Conservation (phyloP, 2,329 filamentous ascomycete genomes). For the Colletotrichum kahawae region DNA sequence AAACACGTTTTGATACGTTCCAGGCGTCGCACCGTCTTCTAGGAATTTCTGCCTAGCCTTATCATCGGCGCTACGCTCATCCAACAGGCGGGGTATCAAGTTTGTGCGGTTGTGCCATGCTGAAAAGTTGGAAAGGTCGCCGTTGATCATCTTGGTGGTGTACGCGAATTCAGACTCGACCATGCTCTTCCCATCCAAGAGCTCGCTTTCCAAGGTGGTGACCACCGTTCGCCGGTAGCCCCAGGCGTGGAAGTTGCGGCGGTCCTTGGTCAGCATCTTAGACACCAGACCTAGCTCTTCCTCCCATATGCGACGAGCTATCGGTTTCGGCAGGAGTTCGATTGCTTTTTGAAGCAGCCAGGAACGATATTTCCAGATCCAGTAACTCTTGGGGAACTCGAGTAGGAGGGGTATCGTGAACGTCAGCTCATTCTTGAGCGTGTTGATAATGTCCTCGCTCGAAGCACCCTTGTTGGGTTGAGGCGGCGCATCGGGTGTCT, state of each 20-base stretch:
- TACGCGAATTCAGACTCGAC: slow-evolving; percentile 85
- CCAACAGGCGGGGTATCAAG: slow-evolving; percentile 77
- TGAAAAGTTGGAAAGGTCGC: slow-evolving; percentile 93
- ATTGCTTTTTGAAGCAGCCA: slow-evolving; percentile 83
- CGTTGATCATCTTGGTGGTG: slow-evolving; percentile 84
- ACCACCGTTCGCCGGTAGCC: slow-evolving; percentile 85
- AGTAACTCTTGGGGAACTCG: slow-evolving; percentile 95
- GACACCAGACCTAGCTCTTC: slow-evolving; percentile 81
- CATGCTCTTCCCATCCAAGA: slow-evolving; percentile 64
- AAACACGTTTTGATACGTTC: too few relatives aligned
- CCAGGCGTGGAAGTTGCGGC: slow-evolving; percentile 96
- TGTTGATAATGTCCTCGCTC: slow-evolving; percentile 22
- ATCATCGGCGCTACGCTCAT: slow-evolving; percentile 70
- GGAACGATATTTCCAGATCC: slow-evolving; percentile 96
- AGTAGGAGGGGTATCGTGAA: slow-evolving; percentile 87
- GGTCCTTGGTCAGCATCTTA: slow-evolving; percentile 88
- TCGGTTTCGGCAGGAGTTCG: slow-evolving; percentile 58
- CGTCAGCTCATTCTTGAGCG: slow-evolving; percentile 71
- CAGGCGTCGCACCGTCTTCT: slow-evolving; percentile 61
- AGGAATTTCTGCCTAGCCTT: slow-evolving; percentile 71
- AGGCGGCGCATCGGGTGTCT: slow-evolving; percentile 29
- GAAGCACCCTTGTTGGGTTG: not conserved
- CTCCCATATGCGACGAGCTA: slow-evolving; percentile 75
- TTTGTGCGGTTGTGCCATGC: slow-evolving; percentile 94
- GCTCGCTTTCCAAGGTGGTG: slow-evolving; percentile 69